These are phyloP conservation scores for Russula sp. DNA, from an alignment of 768 basidiomycete genomes.

Conservation along the genomic window DNA sequence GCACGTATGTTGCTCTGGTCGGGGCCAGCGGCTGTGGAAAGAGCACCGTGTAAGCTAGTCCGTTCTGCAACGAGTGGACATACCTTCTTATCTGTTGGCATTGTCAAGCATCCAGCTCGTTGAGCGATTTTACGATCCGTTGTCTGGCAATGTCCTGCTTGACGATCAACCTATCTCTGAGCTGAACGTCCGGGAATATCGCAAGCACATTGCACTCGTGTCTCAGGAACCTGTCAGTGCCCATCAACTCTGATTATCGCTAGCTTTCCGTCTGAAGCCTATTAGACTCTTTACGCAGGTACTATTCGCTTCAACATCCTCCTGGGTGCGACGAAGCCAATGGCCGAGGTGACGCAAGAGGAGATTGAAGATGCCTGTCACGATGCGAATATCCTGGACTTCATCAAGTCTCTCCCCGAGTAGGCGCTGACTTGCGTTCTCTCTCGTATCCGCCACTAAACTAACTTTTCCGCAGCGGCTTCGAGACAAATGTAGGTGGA, in stretches of 20 bases:
- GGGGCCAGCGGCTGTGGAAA: constrained; percentile 76
- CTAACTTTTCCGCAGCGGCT: constrained; percentile 47
- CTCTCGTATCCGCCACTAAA: constrained; percentile 8
- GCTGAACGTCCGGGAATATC: constrained; percentile 78
- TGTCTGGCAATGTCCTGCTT: constrained; percentile 57
- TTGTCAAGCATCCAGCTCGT: constrained; percentile 60
- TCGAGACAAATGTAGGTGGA: constrained; percentile 88
- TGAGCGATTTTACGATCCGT: constrained; percentile 76
- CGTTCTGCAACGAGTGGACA: not conserved
- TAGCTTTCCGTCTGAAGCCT: not conserved
- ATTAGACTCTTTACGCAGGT: constrained; percentile 70
- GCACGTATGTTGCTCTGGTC: constrained; percentile 72
- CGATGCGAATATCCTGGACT: constrained; percentile 83
- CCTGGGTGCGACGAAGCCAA: constrained; percentile 72
- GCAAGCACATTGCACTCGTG: constrained; percentile 82
- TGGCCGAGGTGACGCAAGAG: constrained; percentile 68
- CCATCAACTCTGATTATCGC: constrained; percentile 7
- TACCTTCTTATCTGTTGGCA: not conserved
- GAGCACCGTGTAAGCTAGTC: constrained; percentile 57
- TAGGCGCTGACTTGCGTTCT: constrained; percentile 32
- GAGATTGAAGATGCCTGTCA: constrained; percentile 85
- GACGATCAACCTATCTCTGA: constrained; percentile 68
- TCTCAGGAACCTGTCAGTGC: constrained; percentile 66
- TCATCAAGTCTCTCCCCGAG: constrained; percentile 77
- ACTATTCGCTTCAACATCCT: constrained; percentile 83